These are phyloP conservation scores for Penicillium coprophilum DNA, from an alignment of 495 filamentous ascomycete genomes.

Conservation along the genomic window DNA sequence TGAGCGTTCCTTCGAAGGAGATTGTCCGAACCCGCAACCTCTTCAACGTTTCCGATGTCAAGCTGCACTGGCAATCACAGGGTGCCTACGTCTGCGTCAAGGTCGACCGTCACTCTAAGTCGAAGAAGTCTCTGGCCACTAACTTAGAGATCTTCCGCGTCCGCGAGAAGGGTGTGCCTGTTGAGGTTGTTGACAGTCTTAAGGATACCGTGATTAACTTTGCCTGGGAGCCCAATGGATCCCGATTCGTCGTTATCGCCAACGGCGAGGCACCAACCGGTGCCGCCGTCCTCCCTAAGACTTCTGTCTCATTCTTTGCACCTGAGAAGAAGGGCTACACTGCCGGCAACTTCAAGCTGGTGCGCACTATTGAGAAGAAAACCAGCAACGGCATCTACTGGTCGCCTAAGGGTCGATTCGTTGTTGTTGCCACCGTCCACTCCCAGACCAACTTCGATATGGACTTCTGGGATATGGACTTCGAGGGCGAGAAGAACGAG, in stretches of 20 bases:
- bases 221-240: slow-evolving; percentile 96
- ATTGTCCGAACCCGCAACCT: slow-evolving; percentile 91
- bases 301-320: slow-evolving; percentile 90
- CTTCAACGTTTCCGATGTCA: slow-evolving; percentile 96
- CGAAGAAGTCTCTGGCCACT: slow-evolving; percentile 94
- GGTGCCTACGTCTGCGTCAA: slow-evolving; percentile 94
- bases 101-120: slow-evolving; percentile 97
- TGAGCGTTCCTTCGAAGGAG: slow-evolving; percentile 93
- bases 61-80: slow-evolving; percentile 92
- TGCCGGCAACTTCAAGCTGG: slow-evolving; percentile 90
- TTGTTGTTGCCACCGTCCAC: slow-evolving; percentile 86
- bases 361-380: slow-evolving; percentile 94
- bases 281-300: slow-evolving; percentile 88
- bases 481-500: slow-evolving; percentile 92
- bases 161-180: slow-evolving; percentile 92
- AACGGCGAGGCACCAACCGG: slow-evolving; percentile 76
- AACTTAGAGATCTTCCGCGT: slow-evolving; percentile 98
- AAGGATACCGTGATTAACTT: slow-evolving; percentile 99
- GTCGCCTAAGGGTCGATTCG: slow-evolving; percentile 96
- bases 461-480: slow-evolving; percentile 97
- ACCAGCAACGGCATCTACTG: slow-evolving; percentile 99
- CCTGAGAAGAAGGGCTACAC: slow-evolving; percentile 84
- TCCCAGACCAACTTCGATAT: slow-evolving; percentile 90
- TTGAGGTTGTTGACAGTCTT: slow-evolving; percentile 94
- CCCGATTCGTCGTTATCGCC: slow-evolving; percentile 96